Evolutionary conservation across 2,329 filamentous ascomycete genomes (phyloP).

Genomic region (Neurospora sp.): DNA sequence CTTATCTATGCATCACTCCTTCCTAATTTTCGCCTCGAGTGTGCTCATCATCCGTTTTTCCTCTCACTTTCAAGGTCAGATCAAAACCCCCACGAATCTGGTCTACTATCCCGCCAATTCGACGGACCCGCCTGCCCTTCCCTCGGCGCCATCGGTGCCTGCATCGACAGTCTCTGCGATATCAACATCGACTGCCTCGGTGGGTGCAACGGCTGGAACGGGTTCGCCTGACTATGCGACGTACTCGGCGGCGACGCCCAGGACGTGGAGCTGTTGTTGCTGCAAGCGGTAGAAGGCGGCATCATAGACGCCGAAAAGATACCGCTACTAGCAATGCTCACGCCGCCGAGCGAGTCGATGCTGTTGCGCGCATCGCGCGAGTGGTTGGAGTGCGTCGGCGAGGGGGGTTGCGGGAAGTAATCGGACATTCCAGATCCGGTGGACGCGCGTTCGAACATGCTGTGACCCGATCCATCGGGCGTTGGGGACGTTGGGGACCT

Average conservation of each 20-base stretch:
- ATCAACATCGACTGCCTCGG: not conserved
- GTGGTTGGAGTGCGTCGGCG: conserved; percentile 4
- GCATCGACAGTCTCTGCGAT: not conserved
- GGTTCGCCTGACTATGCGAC: not conserved
- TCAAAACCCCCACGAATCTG: not conserved
- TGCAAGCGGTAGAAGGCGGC: conserved; percentile 7
- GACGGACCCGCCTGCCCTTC: not conserved
- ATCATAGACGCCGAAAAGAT: conserved; percentile 14
- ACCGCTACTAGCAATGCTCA: conserved; percentile 17
- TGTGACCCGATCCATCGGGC: not conserved
- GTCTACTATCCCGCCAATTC: not conserved
- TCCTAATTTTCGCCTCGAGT: not conserved
- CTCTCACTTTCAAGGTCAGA: not conserved
- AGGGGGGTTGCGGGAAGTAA: conserved; percentile 9
- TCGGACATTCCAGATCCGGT: conserved; percentile 3
- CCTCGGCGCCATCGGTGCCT: not conserved
- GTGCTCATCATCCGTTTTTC: not conserved
- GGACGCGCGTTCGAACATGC: conserved; percentile 10
- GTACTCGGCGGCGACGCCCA: conserved; percentile 9
- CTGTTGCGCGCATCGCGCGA: conserved; percentile 8
- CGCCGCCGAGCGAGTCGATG: conserved; percentile 11
- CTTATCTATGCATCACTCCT: not conserved
- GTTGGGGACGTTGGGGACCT: conserved; percentile 8
- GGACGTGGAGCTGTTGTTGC: not conserved
- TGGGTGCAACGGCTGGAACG: not conserved